Evolutionary conservation across 2,329 filamentous ascomycete genomes (phyloP), one percentile per base, ranked within the genome.

Genomic region (Fusarium sp.): DNA sequence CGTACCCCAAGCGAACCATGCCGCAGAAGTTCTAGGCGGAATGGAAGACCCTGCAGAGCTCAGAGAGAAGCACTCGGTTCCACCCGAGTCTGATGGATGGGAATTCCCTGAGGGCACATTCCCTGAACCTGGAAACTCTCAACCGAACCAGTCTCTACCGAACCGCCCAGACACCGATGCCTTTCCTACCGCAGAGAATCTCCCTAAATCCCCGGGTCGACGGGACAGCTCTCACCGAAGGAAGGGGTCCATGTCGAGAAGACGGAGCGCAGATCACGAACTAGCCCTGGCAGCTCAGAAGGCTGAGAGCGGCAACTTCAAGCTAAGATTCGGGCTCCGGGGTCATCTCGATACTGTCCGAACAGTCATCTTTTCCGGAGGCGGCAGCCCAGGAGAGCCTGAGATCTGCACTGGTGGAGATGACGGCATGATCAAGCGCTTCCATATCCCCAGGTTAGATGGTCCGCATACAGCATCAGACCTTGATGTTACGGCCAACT

Each of bases 341-440:
- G 97, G 97, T 2, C 97, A 99, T 82, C 88, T 99, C 2, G 95
- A 98, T 81, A 95, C 97, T 4, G 95, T 99, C 6, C 92, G 97
- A 45, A 95, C 95, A 1, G 94, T 98, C 68, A 97, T 98, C 73
- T 99, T 99, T 84, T 98, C 95, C 1, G 97, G 97, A 27, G 97
- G 97, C 47, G 97, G 97, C 70, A 98, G 95, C 79, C 95, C 95
- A 5, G 95, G 94, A 5, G 97, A 99, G 81, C 97, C 97, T 2
- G 97, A 99, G 82, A 96, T 99, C 63, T 98, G 96, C 84, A 99
- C 96, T 4, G 95, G 94, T 59, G 95, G 96, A 65, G 97, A 99
- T 79, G 97, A 99, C 81, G 96, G 96, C 66, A 93, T 96, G 78
- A 94, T 99, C 81, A 99, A 99, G 83, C 91, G 97, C 62, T 99